Evolutionary conservation across 2,329 filamentous ascomycete species (phyloP).

Genomic region (Achaetomium macrosporum): DNA sequence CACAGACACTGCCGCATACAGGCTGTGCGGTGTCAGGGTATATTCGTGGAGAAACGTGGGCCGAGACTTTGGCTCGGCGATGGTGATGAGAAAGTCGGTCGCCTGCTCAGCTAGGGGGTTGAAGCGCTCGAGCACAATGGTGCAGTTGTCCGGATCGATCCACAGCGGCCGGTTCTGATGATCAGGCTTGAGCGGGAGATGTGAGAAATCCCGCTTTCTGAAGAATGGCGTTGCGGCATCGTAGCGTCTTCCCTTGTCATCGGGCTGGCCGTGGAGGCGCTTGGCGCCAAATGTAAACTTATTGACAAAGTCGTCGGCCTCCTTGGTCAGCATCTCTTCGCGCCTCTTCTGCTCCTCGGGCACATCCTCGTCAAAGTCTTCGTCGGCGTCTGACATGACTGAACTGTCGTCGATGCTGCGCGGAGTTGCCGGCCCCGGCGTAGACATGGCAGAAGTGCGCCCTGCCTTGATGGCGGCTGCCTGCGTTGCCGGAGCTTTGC

Average conservation of each 20-base stretch:
- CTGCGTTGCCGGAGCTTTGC: constrained; percentile 54
- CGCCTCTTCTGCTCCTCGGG: constrained; percentile 44
- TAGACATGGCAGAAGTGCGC: constrained; percentile 52
- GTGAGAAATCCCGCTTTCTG: constrained; percentile 63
- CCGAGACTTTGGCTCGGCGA: constrained; percentile 86
- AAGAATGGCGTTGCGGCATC: constrained; percentile 31
- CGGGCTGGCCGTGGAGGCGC: constrained; percentile 36
- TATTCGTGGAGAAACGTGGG: constrained; percentile 94
- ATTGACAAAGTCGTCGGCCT: constrained; percentile 53
- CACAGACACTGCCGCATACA: constrained; percentile 93
- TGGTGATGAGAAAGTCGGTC: constrained; percentile 91
- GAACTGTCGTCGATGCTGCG: constrained; percentile 49
- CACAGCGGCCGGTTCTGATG: constrained; percentile 86
- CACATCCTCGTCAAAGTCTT: constrained; percentile 48
- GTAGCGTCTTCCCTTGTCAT: constrained; percentile 15
- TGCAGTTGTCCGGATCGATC: constrained; percentile 82
- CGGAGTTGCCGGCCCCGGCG: constrained; percentile 55
- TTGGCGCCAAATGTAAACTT: constrained; percentile 32
- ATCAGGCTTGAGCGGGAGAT: constrained; percentile 76
- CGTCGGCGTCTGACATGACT: constrained; percentile 29
- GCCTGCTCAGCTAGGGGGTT: constrained; percentile 79
- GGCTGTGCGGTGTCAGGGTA: constrained; percentile 79
- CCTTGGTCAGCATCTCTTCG: constrained; percentile 51
- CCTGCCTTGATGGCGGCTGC: constrained; percentile 49
- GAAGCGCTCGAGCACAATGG: constrained; percentile 92